Evolutionary conservation across 345 rosid genomes (phyloP), one percentile per base, ranked within the genome.

Genomic region (Lepidium africanum): DNA sequence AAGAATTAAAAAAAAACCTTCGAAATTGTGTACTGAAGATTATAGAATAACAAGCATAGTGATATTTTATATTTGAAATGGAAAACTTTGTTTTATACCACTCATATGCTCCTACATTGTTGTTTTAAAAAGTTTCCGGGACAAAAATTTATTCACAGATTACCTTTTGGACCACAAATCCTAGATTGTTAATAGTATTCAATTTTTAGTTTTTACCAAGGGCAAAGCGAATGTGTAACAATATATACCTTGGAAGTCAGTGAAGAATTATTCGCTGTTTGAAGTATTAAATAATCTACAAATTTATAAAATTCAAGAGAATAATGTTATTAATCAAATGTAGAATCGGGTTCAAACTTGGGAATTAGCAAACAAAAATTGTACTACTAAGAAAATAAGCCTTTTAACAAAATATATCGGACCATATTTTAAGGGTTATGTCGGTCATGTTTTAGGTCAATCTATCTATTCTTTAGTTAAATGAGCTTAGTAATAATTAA

Each of bases 361-460:
- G 81, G 42, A 58, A 56, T 63, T 35, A 40, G 62, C 72, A 59
- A 72, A 63, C 27, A 73, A 58, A 27, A 69, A 49, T 33, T n/a
- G 23, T 21, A 21, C n/a, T 21, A 21, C 23, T 46, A 46, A 57
- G 14, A 65, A 58, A 49, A 32, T 40, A 21, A 2, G n/a, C n/a
- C n/a, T n/a, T n/a, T n/a, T n/a, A n/a, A n/a, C n/a, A 54, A 46
- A 32, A 10, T 16, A 60, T 38, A 59, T 27, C 30, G 23, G 67
- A 58, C 72, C 78, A 57, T 72, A 79, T 52, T 46, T 59, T 25
- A 74, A 67, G 84, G 80, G 48, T 50, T 49, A 51, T 66, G 83
- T 81, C 82, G 67, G 62, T 59, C 72, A 73, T 59, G 37, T 58
- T 43, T 42, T 59, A 66, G 16, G 25, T 66, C 77, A 49, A 65